phyloP scores from a whole-genome alignment of 225 moss, liverwort and hornwort genomes.

The Polytrichum formosum region DNA sequence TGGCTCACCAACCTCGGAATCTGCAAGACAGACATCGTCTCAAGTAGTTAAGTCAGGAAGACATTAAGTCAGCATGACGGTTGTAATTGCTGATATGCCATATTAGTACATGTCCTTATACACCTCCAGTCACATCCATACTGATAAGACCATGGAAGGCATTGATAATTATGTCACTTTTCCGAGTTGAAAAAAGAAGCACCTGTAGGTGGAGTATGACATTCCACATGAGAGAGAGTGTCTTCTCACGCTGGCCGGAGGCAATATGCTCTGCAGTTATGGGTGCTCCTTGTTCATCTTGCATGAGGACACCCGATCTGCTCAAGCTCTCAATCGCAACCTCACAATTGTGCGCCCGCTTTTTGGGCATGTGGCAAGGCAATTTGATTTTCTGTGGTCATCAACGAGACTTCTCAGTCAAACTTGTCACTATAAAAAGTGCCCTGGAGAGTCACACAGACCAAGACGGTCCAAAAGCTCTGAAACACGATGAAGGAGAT shows the following conservation, averaged over 20 bases:
- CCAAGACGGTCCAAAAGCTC: too few relatives aligned
- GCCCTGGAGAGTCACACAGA: too few relatives aligned
- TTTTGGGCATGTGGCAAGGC: constrained; percentile 62
- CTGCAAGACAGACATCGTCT: constrained; percentile 28
- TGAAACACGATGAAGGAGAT: too few relatives aligned
- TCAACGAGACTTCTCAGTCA: too few relatives aligned
- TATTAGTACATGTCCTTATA: too few relatives aligned
- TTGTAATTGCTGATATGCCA: too few relatives aligned
- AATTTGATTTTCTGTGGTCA: constrained; percentile 44
- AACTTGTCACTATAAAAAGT: too few relatives aligned
- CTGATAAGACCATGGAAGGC: background rate
- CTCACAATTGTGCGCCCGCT: constrained; percentile 63
- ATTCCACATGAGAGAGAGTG: constrained; percentile 72
- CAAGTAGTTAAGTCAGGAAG: background rate
- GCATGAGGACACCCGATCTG: constrained; percentile 65
- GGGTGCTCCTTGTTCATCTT: constrained; percentile 61
- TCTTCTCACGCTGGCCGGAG: constrained; percentile 63
- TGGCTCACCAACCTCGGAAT: constrained; percentile 72
- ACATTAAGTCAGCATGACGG: too few relatives aligned
- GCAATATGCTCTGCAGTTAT: constrained; percentile 69
- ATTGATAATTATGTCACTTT: background rate
- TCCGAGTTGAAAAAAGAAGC: constrained; percentile 1
- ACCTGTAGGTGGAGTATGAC: constrained; percentile 79
- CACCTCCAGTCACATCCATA: background rate
- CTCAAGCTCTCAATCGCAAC: constrained; percentile 60